A percentile compares a stretch with the other conserved stretches of the same genome.
These are phyloP conservation scores for Candida alai DNA, from an alignment of 805 yeast genomes.

Conservation along the genomic window DNA sequence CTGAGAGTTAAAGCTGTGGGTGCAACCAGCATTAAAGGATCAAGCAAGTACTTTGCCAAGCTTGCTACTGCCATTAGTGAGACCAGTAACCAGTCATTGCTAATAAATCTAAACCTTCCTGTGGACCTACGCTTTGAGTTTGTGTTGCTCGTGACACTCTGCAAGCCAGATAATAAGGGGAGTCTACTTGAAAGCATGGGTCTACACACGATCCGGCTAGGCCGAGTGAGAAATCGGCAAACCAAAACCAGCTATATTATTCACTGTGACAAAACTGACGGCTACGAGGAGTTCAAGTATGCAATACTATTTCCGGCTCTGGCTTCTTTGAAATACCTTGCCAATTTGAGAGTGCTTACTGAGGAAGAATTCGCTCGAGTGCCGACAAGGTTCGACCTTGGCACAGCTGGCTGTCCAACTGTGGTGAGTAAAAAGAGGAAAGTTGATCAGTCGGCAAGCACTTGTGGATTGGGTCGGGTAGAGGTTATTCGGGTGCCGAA, in stretches of 20 bases:
- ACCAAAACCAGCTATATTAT: not conserved
- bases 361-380: not conserved
- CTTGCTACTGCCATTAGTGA: not conserved
- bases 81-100: constrained; percentile 10
- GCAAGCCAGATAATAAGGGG: constrained; percentile 8
- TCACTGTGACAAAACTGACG: constrained; percentile 2
- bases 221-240: constrained; percentile 1
- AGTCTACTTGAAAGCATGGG: constrained; percentile 2
- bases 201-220: not conserved
- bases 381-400: too few relatives aligned
- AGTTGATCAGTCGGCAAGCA: too few relatives aligned
- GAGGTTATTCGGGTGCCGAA: not conserved
- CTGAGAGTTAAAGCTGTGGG: constrained; percentile 16
- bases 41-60: constrained; percentile 29
- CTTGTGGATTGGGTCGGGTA: not conserved
- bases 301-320: constrained; percentile 4
- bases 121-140: constrained; percentile 14
- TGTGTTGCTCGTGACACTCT: constrained; percentile 25
- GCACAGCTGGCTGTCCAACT: too few relatives aligned
- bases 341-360: not conserved
- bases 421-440: too few relatives aligned
- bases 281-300: constrained; percentile 8
- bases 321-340: constrained; percentile 1
- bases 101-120: constrained; percentile 15
- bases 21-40: constrained; percentile 15